Conservation (phyloP, 495 filamentous ascomycete genomes). For the Xylaria scruposa region DNA sequence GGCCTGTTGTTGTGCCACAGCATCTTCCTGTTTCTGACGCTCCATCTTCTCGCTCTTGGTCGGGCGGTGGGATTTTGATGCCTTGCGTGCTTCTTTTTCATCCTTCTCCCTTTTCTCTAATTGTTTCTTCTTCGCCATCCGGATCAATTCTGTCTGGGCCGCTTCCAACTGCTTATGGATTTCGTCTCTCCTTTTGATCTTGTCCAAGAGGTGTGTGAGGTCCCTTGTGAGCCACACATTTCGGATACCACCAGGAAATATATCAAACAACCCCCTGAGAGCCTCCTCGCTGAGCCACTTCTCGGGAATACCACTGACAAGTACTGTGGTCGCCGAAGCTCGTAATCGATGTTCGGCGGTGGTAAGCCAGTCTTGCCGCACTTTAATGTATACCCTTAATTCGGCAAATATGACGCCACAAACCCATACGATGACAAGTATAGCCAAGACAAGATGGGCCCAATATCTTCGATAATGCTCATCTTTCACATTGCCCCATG, state of each 20-base stretch:
- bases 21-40: slow-evolving; percentile 58
- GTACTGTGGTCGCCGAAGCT: slow-evolving; percentile 94
- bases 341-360: slow-evolving; percentile 91
- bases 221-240: slow-evolving; percentile 98
- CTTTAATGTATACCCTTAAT: slow-evolving; percentile 86
- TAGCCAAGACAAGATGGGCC: slow-evolving; percentile 84
- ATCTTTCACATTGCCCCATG: slow-evolving; percentile 89
- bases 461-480: slow-evolving; percentile 77
- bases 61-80: slow-evolving; percentile 49
- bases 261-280: slow-evolving; percentile 86
- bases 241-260: slow-evolving; percentile 93
- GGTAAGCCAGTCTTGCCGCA: slow-evolving; percentile 94
- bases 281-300: slow-evolving; percentile 87
- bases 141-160: slow-evolving; percentile 85
- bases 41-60: slow-evolving; percentile 58
- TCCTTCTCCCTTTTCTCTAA: slow-evolving; percentile 68
- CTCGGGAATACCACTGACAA: slow-evolving; percentile 86
- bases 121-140: slow-evolving; percentile 76
- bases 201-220: slow-evolving; percentile 84
- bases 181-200: slow-evolving; percentile 76
- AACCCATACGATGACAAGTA: slow-evolving; percentile 81
- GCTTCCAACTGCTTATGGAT: slow-evolving; percentile 76
- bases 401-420: slow-evolving; percentile 90
- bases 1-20: slow-evolving; percentile 65
- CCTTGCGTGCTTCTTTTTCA: slow-evolving; percentile 65